Evolutionary conservation across 83 land plant species (phyloP), one percentile per base, ranked within the genome.

Genomic region (Thuja plicata): DNA sequence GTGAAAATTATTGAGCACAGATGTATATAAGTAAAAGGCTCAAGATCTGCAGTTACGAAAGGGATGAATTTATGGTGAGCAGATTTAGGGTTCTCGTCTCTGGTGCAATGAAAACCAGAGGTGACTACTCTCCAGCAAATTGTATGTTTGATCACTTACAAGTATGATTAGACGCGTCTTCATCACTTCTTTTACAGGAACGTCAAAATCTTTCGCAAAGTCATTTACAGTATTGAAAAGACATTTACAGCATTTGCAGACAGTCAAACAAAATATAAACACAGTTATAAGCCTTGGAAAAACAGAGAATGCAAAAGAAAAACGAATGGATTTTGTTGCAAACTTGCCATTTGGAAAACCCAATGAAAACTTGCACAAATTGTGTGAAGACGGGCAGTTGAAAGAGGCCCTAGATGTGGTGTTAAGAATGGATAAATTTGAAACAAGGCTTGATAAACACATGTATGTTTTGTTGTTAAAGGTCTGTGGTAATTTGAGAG

Each of bases 321-420:
- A 80, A 24, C 84, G 40, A 41, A 80, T 21, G 24, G 84, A 0
- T 80, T 19, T 40, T 21, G 0, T 80, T 21, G 30, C 10, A 21
- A 80, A 41, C 84, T 5, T 80, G 48, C 24, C 45, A 80, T 80
- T 80, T 10, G 48, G 84, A 10, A 80, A 80, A 40, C 24, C 30
- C 48, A 43, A 8, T 41, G 48, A 80, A 41, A 34, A 24, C 41
- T 80, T 80, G 41, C 9, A 43, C 30, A 41, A 80, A 40, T 41
- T 80, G 84, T 80, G 84, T 80, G 30, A 80, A 19, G 84, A 41
- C 2, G 84, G 48, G 84, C 84, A 43, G 41, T 80, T 80, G 84
- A 80, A 80, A 80, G 84, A 80, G 11, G 84, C 84, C 41, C 19
- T 80, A n/a, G 84, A 80, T 80, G 84, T 41, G 12, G n/a, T 80